Conservation (phyloP, 768 basidiomycete species). For the Trametes cinnabarina region DNA sequence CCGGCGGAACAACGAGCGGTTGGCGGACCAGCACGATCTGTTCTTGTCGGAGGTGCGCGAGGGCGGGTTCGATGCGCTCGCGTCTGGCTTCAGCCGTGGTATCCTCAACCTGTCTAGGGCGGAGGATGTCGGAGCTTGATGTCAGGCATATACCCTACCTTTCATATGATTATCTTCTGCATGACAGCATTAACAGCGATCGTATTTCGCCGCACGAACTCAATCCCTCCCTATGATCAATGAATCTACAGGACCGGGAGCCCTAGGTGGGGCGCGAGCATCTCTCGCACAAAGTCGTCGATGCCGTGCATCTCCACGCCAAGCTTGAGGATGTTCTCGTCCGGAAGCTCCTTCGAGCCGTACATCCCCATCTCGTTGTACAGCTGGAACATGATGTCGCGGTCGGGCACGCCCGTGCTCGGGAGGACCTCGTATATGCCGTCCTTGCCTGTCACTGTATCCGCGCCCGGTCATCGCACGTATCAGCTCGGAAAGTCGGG, state of each 20-base stretch:
- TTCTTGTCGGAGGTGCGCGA: constrained; percentile 75
- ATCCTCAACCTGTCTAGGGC: constrained; percentile 42
- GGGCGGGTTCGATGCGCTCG: constrained; percentile 67
- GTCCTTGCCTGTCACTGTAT: constrained; percentile 20
- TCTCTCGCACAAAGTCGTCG: constrained; percentile 20
- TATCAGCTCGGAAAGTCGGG: too few species aligned
- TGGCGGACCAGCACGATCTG: constrained; percentile 79
- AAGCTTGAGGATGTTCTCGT: constrained; percentile 18
- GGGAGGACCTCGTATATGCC: constrained; percentile 12
- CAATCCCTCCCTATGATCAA: background rate
- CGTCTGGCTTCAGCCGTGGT: constrained; percentile 67
- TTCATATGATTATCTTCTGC: too few species aligned
- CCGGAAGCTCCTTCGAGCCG: constrained; percentile 20
- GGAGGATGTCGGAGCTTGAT: constrained; percentile 26
- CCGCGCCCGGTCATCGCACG: too few species aligned
- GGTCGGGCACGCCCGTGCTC: constrained; percentile 22
- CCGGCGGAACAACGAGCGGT: constrained; percentile 75
- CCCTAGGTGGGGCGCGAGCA: constrained; percentile 20
- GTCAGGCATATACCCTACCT: background rate
- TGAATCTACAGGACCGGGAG: constrained; percentile 8
- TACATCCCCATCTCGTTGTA: constrained; percentile 27
- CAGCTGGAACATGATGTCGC: constrained; percentile 25
- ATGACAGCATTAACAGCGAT: too few species aligned
- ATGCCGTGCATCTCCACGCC: constrained; percentile 19
- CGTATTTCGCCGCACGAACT: too few species aligned